Evolutionary conservation across 1,284 basidiomycete species (phyloP), one percentile per base, ranked within the genome.

Genomic region (Phellinidium pouzarii): DNA sequence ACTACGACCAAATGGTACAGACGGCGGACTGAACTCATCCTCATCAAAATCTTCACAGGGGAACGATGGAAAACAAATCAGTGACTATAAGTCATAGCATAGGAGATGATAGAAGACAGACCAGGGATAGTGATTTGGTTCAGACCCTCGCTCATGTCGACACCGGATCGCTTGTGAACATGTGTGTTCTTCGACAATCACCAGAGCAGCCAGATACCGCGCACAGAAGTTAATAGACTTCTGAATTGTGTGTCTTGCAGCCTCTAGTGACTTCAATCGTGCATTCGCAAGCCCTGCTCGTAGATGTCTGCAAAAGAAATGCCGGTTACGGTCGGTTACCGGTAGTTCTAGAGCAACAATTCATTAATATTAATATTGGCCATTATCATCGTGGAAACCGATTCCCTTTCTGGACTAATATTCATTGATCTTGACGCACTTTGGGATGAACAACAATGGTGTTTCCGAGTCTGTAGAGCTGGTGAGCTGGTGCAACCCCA

Each of bases 81-180:
- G n/a, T 31, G 22, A 44, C 23, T 42, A 53, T 25, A 54, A 25
- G 34, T 43, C 20, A 31, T 31, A n/a, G n/a, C n/a, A n/a, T n/a
- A n/a, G n/a, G 31, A 7, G 26, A 31, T 25, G 29, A 58, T 36
- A 37, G 36, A 44, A 22, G 41, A 66, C 73, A 60, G 60, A 87
- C 87, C 84, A 68, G 87, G 87, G 59, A 90, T 89, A 48, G 85
- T 88, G 61, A 90, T 90, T 69, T 90, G 87, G 58, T 44, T 57
- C 36, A 63, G 47, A 19, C 58, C 59, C 41, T 62, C 62, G 41
- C 40, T 44, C 52, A 56, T 61, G 23, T n/a, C 43, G 43, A 34
- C 26, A 5, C 11, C 27, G 45, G 40, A 8, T 25, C 40, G 11
- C 23, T 11, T 2, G 40, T 17, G 17, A 42, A 3, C 43, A 44